Conservation (phyloP, 331 rosid genomes). For the Telfairia occidentalis region DNA sequence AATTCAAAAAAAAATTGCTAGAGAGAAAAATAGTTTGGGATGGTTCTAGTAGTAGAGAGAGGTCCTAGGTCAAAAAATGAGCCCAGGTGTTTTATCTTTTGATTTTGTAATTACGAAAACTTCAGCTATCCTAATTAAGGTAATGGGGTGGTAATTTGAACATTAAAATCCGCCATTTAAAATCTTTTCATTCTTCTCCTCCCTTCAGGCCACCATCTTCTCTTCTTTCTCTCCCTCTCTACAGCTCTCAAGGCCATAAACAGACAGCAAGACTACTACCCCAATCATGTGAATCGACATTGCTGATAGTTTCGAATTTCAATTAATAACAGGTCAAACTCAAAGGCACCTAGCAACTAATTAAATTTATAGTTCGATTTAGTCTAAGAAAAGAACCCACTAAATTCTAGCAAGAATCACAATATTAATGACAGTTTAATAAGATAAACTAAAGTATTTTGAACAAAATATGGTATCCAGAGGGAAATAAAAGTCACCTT, state of each 20-base stretch:
- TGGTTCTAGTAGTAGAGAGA: not conserved
- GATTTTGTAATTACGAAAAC: not conserved
- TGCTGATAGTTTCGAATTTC: not conserved
- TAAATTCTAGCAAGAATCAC: not conserved
- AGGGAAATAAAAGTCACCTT: slow-evolving; percentile 35
- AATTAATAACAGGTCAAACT: not conserved
- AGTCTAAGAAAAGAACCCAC: not conserved
- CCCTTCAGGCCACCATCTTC: not conserved
- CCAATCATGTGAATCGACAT: not conserved
- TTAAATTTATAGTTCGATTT: not conserved
- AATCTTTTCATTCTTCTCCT: not conserved
- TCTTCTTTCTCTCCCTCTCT: not conserved
- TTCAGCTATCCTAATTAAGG: not conserved
- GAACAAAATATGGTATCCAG: not conserved
- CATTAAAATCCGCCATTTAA: too few relatives aligned
- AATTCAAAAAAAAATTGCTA: too few relatives aligned
- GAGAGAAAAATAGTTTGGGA: not conserved
- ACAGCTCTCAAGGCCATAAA: not conserved
- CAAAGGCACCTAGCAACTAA: not conserved
- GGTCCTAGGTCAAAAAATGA: not conserved
- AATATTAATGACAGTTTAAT: not conserved
- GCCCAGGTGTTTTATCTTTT: not conserved
- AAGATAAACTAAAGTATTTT: not conserved
- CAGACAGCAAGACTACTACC: not conserved
- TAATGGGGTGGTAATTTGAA: too few relatives aligned